These are phyloP conservation scores for Blastosporella zonata DNA, from an alignment of 1,284 basidiomycete species.

Conservation along the genomic window DNA sequence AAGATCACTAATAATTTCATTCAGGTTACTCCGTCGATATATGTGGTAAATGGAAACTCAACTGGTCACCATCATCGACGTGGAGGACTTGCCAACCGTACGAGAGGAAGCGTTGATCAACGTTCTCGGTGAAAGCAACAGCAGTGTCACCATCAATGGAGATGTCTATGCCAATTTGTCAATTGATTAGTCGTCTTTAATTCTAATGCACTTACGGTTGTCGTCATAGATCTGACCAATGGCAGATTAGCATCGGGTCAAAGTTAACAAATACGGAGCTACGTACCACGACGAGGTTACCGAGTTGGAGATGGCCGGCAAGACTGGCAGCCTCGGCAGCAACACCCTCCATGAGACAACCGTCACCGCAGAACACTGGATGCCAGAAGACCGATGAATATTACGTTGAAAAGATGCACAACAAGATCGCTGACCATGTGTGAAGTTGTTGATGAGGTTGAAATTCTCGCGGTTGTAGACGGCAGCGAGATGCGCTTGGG, in stretches of 20 bases:
- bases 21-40: neutral
- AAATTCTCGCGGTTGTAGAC: constrained; percentile 89
- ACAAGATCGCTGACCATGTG: constrained; percentile 60
- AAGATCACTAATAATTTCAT: constrained; percentile 57
- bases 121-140: constrained; percentile 93
- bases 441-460: constrained; percentile 86
- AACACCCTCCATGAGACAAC: constrained; percentile 96
- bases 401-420: constrained; percentile 9
- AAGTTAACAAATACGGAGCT: constrained; percentile 9
- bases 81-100: constrained; percentile 94
- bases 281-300: constrained; percentile 86
- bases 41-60: constrained; percentile 21
- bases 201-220: constrained; percentile 57
- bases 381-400: constrained; percentile 13
- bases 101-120: constrained; percentile 81
- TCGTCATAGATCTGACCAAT: constrained; percentile 77
- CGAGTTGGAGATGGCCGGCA: constrained; percentile 90
- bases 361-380: constrained; percentile 89
- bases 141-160: constrained; percentile 94
- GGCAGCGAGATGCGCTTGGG: constrained; percentile 86
- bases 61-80: constrained; percentile 83
- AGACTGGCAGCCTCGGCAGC: constrained; percentile 88
- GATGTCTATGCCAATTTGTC: constrained; percentile 59
- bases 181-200: neutral
- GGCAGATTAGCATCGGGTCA: constrained; percentile 10